A percentile compares a stretch with the other conserved stretches of the same genome.
These are phyloP conservation scores for Mucor lusitanicus DNA, from an alignment of 371 early-diverging fungal species.

Conservation along the genomic window DNA sequence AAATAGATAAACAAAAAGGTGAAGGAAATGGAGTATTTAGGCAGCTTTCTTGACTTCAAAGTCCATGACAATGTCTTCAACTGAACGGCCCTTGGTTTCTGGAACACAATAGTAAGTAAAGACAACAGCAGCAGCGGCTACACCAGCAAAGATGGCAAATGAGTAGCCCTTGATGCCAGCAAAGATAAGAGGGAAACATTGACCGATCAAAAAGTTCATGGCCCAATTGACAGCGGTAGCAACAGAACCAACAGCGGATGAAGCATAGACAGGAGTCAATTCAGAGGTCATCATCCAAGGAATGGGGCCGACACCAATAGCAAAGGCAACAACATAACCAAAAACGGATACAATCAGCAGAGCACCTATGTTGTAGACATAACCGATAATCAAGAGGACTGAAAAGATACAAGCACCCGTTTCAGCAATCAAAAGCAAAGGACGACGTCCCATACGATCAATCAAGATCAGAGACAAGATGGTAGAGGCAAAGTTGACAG, in stretches of 20 bases:
- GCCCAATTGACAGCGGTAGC: conserved; percentile 67
- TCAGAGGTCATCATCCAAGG: conserved; percentile 78
- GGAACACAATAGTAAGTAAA: conserved; percentile 58
- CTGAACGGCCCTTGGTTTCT: conserved; percentile 72
- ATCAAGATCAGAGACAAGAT: conserved; percentile 48
- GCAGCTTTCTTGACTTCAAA: no score
- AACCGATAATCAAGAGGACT: conserved; percentile 56
- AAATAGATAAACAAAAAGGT: not conserved
- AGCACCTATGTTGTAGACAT: conserved; percentile 38
- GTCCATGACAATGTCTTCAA: conserved; percentile 54
- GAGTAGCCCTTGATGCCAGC: conserved; percentile 60
- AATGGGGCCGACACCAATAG: conserved; percentile 80
- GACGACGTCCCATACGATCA: conserved; percentile 28
- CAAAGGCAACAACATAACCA: conserved; percentile 76
- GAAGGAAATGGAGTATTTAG: not conserved
- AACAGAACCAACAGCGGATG: conserved; percentile 47
- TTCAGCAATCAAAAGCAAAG: conserved; percentile 64
- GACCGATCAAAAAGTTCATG: conserved; percentile 49
- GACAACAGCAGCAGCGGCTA: conserved; percentile 17
- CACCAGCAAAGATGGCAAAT: conserved; percentile 62
- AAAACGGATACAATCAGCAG: conserved; percentile 68
- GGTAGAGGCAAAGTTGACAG: conserved; percentile 64
- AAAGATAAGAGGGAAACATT: conserved; percentile 63
- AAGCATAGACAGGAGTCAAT: conserved; percentile 62
- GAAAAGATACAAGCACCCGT: conserved; percentile 58